Evolutionary conservation across 2,329 filamentous ascomycete species (phyloP).

Genomic region (Polytolypa hystricis): DNA sequence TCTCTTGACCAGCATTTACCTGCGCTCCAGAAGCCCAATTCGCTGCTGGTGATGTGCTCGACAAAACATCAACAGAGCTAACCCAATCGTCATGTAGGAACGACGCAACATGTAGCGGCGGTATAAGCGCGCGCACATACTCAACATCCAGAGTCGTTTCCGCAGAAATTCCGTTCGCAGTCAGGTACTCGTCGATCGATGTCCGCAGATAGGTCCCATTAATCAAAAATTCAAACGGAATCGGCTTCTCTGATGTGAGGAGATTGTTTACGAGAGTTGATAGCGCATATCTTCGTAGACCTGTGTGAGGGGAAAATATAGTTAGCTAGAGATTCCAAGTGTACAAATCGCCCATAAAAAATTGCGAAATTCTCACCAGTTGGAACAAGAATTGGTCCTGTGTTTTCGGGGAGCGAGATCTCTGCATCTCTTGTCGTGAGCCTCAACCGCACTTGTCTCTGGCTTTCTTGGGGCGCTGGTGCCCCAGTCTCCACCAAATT

Average conservation of each 20-base stretch:
- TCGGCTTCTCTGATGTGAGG: slow-evolving; percentile 41
- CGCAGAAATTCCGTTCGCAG: slow-evolving; percentile 71
- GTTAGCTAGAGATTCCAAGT: slow-evolving; percentile 11
- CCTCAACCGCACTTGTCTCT: slow-evolving; percentile 44
- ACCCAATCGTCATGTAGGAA: slow-evolving; percentile 99
- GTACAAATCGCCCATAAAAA: slow-evolving; percentile 1
- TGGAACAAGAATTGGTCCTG: slow-evolving; percentile 46
- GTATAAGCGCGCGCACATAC: slow-evolving; percentile 84
- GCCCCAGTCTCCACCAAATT: slow-evolving; percentile 6
- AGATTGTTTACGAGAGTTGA: slow-evolving; percentile 54
- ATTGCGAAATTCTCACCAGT: slow-evolving; percentile 34
- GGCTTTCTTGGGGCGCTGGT: slow-evolving; percentile 12
- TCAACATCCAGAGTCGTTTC: slow-evolving; percentile 82
- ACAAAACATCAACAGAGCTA: slow-evolving; percentile 71
- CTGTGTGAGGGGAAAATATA: slow-evolving; percentile 20
- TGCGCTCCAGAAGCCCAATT: slow-evolving; percentile 41
- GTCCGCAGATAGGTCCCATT: slow-evolving; percentile 86
- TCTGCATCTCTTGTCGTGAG: slow-evolving; percentile 43
- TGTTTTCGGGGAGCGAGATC: slow-evolving; percentile 43
- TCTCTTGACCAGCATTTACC: slow-evolving; percentile 46
- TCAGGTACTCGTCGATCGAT: slow-evolving; percentile 82
- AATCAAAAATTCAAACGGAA: slow-evolving; percentile 76
- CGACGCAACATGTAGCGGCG: slow-evolving; percentile 76
- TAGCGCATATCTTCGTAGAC: slow-evolving; percentile 47
- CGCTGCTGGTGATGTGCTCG: slow-evolving; percentile 51